These are phyloP conservation scores for Sporothrix humicola DNA, from an alignment of 2,329 filamentous ascomycete genomes.

Conservation along the genomic window DNA sequence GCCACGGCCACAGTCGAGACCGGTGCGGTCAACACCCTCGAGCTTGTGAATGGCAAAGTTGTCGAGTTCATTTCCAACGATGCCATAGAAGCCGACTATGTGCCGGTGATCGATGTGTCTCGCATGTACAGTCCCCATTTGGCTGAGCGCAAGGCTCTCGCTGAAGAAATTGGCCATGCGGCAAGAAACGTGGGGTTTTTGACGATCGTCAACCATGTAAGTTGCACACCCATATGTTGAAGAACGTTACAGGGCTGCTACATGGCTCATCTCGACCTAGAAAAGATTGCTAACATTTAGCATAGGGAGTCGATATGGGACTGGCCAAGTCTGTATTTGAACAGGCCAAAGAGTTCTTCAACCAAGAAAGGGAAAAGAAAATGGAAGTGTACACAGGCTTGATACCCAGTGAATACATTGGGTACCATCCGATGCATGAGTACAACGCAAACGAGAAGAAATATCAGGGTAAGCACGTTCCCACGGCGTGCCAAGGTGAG, in stretches of 20 bases:
- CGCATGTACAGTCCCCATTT: constrained; percentile 47
- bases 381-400: constrained; percentile 53
- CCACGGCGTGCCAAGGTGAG: too few relatives aligned
- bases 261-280: too few relatives aligned
- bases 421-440: constrained; percentile 47
- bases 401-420: constrained; percentile 46
- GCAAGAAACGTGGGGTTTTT: constrained; percentile 53
- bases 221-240: background rate
- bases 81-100: constrained; percentile 41
- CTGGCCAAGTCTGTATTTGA: constrained; percentile 44
- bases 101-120: constrained; percentile 54
- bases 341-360: constrained; percentile 52
- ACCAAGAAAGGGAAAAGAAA: constrained; percentile 52
- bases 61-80: constrained; percentile 42
- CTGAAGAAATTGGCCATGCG: constrained; percentile 49
- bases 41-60: constrained; percentile 39
- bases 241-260: too few relatives aligned
- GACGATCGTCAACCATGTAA: constrained; percentile 48
- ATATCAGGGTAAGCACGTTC: constrained; percentile 41
- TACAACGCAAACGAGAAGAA: constrained; percentile 51
- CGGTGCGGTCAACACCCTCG: constrained; percentile 33
- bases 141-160: constrained; percentile 48
- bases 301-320: constrained; percentile 42
- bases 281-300: background rate
- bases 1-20: background rate